Percentiles rank a stretch among this genome's conserved stretches.
phyloP scores from a whole-genome alignment of 495 filamentous ascomycete genomes.

The Aspergillus bertholletiae region DNA sequence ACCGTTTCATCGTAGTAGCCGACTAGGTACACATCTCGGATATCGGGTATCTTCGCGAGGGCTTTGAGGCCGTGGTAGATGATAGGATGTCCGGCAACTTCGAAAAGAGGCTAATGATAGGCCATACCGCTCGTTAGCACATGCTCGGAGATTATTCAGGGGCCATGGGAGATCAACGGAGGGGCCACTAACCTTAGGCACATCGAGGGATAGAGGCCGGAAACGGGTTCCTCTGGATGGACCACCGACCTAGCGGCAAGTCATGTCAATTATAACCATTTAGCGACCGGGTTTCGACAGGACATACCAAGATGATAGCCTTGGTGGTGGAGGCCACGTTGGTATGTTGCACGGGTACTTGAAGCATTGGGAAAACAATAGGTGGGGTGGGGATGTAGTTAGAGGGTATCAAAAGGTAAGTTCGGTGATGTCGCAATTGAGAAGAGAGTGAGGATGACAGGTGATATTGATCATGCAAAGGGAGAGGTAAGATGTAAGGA shows the following conservation, averaged over 20 bases:
- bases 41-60: slow-evolving; percentile 83
- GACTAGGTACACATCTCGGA: slow-evolving; percentile 95
- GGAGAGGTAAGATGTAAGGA: neutral
- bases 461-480: neutral
- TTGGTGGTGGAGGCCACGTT: slow-evolving; percentile 62
- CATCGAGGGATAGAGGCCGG: slow-evolving; percentile 90
- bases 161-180: slow-evolving; percentile 8
- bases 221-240: slow-evolving; percentile 95
- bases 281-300: neutral
- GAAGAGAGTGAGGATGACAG: neutral
- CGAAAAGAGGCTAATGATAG: slow-evolving; percentile 80
- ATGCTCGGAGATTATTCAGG: slow-evolving; percentile 9
- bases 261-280: slow-evolving; percentile 5
- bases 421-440: neutral
- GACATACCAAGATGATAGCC: slow-evolving; percentile 64
- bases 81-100: slow-evolving; percentile 96
- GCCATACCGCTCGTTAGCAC: slow-evolving; percentile 2
- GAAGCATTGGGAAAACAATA: slow-evolving; percentile 36
- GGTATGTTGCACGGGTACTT: slow-evolving; percentile 43
- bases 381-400: neutral
- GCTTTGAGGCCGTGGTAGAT: slow-evolving; percentile 96
- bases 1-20: slow-evolving; percentile 98
- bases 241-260: slow-evolving; percentile 70
- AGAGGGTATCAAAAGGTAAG: neutral
- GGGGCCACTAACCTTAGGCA: slow-evolving; percentile 74